Evolutionary conservation across 1,284 basidiomycete species (phyloP).

Genomic region (Psilocybe mexicana): DNA sequence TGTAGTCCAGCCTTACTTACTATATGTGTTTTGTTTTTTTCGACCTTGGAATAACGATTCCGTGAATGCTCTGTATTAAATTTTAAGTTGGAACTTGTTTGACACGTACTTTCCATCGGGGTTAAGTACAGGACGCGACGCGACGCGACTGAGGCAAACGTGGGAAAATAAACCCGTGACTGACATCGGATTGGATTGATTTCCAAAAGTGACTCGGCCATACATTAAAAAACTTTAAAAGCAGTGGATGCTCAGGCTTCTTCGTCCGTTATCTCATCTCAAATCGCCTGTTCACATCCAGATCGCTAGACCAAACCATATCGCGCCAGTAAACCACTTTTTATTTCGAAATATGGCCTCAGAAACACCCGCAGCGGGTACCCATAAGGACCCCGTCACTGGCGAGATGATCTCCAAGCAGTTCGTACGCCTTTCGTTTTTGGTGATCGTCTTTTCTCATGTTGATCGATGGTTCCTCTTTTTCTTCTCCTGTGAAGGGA

Average conservation of each 20-base stretch:
- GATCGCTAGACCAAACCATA: conserved; percentile 10
- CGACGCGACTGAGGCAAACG: neutral
- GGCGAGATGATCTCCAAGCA: conserved; percentile 95
- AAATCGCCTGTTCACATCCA: conserved; percentile 18
- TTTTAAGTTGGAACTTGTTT: too few relatives aligned
- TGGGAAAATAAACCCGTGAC: neutral
- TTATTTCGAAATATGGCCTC: conserved; percentile 19
- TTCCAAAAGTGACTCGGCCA: conserved; percentile 1
- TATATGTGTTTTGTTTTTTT: too few relatives aligned
- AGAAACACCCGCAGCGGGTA: conserved; percentile 45
- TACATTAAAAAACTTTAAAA: neutral
- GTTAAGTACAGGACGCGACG: neutral
- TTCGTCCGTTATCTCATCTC: conserved; percentile 30
- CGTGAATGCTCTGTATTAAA: too few relatives aligned
- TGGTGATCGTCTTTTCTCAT: conserved; percentile 16
- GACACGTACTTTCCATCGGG: neutral
- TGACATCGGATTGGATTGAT: neutral
- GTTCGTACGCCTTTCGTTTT: conserved; percentile 47
- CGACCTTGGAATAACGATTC: too few relatives aligned
- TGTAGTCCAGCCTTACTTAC: too few relatives aligned
- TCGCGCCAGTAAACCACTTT: neutral
- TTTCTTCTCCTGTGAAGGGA: conserved; percentile 57
- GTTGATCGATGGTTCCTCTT: conserved; percentile 29
- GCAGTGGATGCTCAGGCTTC: conserved; percentile 4
- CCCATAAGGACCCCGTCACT: conserved; percentile 85